These are phyloP conservation scores for Citrus mangshanensis DNA, from an alignment of 345 rosid genomes.

Conservation along the genomic window DNA sequence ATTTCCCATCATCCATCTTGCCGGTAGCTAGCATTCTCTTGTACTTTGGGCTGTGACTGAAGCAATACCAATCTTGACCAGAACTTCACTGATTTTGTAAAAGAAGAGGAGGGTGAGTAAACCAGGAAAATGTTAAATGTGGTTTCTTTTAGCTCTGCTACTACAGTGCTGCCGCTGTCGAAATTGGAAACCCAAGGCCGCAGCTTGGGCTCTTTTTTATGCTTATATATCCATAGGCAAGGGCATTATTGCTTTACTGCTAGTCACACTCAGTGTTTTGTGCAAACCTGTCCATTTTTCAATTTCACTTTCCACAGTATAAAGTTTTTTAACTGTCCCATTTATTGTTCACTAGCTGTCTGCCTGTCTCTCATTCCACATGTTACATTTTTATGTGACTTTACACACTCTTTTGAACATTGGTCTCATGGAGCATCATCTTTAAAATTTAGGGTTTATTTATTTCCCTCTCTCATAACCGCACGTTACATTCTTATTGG, in stretches of 20 bases:
- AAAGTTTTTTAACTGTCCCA: neutral
- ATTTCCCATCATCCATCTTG: slow-evolving; percentile 24
- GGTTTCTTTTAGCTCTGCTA: neutral
- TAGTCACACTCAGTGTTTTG: neutral
- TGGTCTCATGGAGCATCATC: neutral
- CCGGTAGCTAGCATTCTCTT: slow-evolving; percentile 30
- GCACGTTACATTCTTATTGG: no score
- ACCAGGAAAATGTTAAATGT: neutral
- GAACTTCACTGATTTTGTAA: neutral
- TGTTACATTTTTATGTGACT: neutral
- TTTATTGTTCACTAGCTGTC: neutral
- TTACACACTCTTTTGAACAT: neutral
- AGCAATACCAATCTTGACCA: neutral
- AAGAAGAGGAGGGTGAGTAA: neutral
- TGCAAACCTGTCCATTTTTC: neutral
- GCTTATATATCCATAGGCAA: neutral
- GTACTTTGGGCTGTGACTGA: neutral
- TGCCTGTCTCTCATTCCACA: neutral
- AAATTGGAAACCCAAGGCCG: neutral
- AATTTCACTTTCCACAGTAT: neutral
- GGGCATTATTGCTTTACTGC: neutral
- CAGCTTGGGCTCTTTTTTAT: neutral
- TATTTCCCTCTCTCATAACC: no score
- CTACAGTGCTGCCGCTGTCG: neutral
- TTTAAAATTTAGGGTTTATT: neutral